Base-by-base conservation (phyloP, 176 grass and related monocot species). In the Aegilops bicornis region DNA sequence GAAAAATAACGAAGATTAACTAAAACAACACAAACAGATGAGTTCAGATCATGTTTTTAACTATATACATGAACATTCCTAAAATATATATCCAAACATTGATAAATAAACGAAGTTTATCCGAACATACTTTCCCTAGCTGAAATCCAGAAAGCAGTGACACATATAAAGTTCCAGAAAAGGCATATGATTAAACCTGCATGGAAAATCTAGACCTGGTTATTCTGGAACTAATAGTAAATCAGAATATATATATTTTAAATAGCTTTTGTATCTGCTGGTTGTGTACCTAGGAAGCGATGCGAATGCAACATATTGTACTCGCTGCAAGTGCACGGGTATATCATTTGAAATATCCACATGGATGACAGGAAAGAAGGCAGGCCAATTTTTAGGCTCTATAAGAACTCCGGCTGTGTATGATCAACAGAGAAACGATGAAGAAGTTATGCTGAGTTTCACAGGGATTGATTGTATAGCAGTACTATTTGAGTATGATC, bases 341-440 rank as follows among this genome's bases (percentile, higher is more conserved):
- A 95, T 95, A 64, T 92, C 93, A 33, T 88, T 90, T 64, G 80
- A 84, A 67, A 95, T 92, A 42, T 95, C 93, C 72, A 92, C 87
- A 86, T 95, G 90, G 58, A 95, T 95, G 65, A 95, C 19, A 14
- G 93, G 93, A 14, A 92, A 95, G 84, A 95, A 92, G 0, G 90
- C 83, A 56, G 93, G 93, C 90, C 90, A 95, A 62, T 95, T 95
- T 81, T 69, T 95, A 13, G 78, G 69, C 80, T 95, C 90, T 65
- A 90, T 78, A 17, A 86, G 1, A 50, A 95, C 73, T 33, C 93
- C 93, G 27, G 86, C 93, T 95, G 90, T 43, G 13, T 47, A 45
- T 79, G 24, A 29, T 43, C 45, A 87, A 79, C 15, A 72, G 2
- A 20, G 4, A 22, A 27, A 43, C 2, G 3, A 25, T 63, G 19